Conservation (phyloP, 345 rosid genomes). For the Linum lewisii region DNA sequence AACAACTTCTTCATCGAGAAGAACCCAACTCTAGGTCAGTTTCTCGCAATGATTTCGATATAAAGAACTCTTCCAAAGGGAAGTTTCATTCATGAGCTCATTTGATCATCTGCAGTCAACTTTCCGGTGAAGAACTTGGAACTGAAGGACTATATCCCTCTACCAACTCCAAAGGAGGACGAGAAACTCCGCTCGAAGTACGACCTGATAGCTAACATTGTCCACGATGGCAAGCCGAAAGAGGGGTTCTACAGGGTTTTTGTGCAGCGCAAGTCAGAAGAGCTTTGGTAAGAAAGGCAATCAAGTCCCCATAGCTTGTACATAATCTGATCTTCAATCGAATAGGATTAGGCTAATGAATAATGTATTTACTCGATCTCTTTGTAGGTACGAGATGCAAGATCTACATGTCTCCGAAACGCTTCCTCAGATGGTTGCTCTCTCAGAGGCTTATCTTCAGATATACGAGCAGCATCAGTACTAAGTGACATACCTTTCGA, state of each 20-base stretch:
- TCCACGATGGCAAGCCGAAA: constrained; percentile 94
- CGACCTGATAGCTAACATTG: constrained; percentile 87
- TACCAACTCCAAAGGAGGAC: constrained; percentile 53
- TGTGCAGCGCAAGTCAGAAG: constrained; percentile 96
- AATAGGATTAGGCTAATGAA: neutral
- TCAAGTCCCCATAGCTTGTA: neutral
- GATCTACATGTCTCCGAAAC: constrained; percentile 94
- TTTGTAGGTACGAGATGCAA: constrained; percentile 94
- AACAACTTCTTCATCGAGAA: constrained; percentile 91
- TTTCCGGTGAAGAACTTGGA: constrained; percentile 94
- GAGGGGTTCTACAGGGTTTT: constrained; percentile 89
- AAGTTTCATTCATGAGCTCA: neutral
- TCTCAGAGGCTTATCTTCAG: constrained; percentile 95
- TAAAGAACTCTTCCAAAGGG: neutral
- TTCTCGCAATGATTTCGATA: neutral
- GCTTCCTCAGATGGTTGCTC: constrained; percentile 95
- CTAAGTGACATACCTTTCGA: neutral
- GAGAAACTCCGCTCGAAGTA: constrained; percentile 62
- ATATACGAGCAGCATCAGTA: constrained; percentile 86
- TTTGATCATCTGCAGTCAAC: constrained; percentile 46
- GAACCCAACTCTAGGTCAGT: constrained; percentile 87
- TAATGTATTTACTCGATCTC: neutral
- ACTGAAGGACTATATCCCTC: constrained; percentile 86
- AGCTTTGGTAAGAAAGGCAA: constrained; percentile 46
- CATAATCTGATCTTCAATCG: neutral